These are phyloP conservation scores for Globisporangium solare DNA, from an alignment of 352 stramenopile species.

Conservation along the genomic window DNA sequence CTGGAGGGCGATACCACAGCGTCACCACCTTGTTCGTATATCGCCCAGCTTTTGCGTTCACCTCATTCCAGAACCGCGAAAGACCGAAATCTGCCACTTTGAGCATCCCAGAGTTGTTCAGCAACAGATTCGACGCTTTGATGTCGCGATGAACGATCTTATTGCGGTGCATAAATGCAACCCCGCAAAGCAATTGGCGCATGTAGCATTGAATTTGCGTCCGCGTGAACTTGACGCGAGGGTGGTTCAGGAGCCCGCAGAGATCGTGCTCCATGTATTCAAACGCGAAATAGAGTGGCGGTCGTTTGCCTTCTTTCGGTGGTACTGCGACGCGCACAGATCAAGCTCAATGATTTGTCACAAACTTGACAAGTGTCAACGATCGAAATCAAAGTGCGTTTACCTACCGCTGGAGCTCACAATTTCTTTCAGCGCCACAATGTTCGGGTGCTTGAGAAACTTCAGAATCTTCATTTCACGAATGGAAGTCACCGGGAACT, in stretches of 20 bases:
- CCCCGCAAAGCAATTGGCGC: conserved; percentile 71
- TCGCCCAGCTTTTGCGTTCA: conserved; percentile 72
- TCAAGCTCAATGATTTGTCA: conserved; percentile 4
- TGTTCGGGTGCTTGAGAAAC: conserved; percentile 91
- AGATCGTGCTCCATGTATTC: conserved; percentile 88
- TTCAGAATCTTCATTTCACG: conserved; percentile 98
- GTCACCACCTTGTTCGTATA: conserved; percentile 96
- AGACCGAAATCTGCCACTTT: conserved; percentile 84
- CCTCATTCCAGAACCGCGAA: conserved; percentile 82
- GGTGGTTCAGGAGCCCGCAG: conserved; percentile 77
- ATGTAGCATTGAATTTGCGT: conserved; percentile 89
- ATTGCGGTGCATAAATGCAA: conserved; percentile 86
- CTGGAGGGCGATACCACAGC: conserved; percentile 92
- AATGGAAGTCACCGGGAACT: conserved; percentile 95
- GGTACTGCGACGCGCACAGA: conserved; percentile 30
- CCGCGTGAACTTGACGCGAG: conserved; percentile 74
- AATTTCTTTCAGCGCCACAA: conserved; percentile 95
- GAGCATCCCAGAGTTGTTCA: conserved; percentile 83
- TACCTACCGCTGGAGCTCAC: conserved; percentile 76
- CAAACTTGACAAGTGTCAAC: background rate
- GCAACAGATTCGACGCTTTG: conserved; percentile 80
- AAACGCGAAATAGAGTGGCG: conserved; percentile 83
- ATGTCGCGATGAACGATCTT: conserved; percentile 88
- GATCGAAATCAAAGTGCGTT: background rate
- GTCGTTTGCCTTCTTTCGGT: conserved; percentile 77